Percentiles rank a stretch among this genome's conserved stretches.
Conservation (phyloP, 371 early-diverging fungal genomes). For the Syncephalis fuscata region DNA sequence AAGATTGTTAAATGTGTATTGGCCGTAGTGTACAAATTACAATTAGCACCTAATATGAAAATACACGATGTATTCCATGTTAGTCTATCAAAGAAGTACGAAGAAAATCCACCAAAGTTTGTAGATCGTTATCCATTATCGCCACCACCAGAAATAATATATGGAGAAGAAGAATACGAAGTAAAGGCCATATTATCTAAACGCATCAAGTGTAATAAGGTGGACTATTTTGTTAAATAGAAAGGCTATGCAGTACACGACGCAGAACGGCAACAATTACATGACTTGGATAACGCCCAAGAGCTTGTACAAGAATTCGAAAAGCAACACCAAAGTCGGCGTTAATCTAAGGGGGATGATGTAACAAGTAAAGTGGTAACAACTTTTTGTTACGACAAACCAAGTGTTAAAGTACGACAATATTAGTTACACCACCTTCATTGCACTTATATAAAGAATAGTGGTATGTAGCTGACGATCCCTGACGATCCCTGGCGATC, state of each 20-base stretch:
- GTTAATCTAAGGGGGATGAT: too few species aligned
- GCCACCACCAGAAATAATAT: neutral
- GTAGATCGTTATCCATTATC: neutral
- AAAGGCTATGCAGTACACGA: constrained; percentile 3
- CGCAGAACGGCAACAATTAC: neutral
- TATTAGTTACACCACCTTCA: too few species aligned
- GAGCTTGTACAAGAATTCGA: neutral
- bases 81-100: neutral
- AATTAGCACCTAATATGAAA: neutral
- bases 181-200: neutral
- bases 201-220: neutral
- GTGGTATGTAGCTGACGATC: too few species aligned
- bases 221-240: constrained; percentile 2
- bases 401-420: too few species aligned
- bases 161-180: neutral
- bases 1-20: constrained; percentile 1
- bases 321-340: too few species aligned
- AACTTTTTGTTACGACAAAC: too few species aligned
- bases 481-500: too few species aligned
- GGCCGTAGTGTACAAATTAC: constrained; percentile 1
- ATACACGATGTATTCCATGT: constrained; percentile 3
- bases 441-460: too few species aligned
- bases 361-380: too few species aligned
- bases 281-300: neutral
- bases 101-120: neutral